phyloP scores from a whole-genome alignment of 2,329 filamentous ascomycete genomes.

The Hymenoscyphus albidus region DNA sequence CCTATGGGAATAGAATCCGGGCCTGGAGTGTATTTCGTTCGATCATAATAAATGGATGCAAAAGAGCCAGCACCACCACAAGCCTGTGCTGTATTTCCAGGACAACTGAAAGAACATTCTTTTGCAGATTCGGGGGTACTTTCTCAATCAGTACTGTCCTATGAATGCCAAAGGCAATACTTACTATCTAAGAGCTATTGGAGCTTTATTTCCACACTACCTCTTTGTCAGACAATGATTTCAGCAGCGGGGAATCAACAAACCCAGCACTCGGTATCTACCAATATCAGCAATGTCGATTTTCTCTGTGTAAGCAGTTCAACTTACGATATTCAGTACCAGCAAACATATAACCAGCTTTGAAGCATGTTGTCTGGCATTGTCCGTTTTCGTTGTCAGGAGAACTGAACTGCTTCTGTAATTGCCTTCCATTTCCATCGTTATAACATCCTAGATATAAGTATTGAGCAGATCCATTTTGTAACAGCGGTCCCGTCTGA shows the following conservation, averaged over 20 bases:
- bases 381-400: constrained; percentile 36
- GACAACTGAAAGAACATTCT: constrained; percentile 23
- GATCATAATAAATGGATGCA: constrained; percentile 36
- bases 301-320: neutral
- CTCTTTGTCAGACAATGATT: constrained; percentile 6
- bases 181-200: constrained; percentile 25
- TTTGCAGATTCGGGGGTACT: constrained; percentile 27
- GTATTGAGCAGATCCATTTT: constrained; percentile 33
- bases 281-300: neutral
- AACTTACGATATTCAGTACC: constrained; percentile 34
- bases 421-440: constrained; percentile 37
- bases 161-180: neutral
- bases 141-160: constrained; percentile 7
- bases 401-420: constrained; percentile 32
- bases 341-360: constrained; percentile 34
- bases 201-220: constrained; percentile 33
- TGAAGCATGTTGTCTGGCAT: constrained; percentile 34
- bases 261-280: constrained; percentile 23
- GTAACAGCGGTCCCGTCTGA: constrained; percentile 38
- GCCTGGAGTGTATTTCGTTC: constrained; percentile 28
- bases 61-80: constrained; percentile 34
- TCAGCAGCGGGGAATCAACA: neutral
- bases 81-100: constrained; percentile 21
- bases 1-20: constrained; percentile 12
- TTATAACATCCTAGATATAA: constrained; percentile 41